Evolutionary conservation across 1,284 basidiomycete genomes (phyloP).

Genomic region (Hemileia vastatrix): DNA sequence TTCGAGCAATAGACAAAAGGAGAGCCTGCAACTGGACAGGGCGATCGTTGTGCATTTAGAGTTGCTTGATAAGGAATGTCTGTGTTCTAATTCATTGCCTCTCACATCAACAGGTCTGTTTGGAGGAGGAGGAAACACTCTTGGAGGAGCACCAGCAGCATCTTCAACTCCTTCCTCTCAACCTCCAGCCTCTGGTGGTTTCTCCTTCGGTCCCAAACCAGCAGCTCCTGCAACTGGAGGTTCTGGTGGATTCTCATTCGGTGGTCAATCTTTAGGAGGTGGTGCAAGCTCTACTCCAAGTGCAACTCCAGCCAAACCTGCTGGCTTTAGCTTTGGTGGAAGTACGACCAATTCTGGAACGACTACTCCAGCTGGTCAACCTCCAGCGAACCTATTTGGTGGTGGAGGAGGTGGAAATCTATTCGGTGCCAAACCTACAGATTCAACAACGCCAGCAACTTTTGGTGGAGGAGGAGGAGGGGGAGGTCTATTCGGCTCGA

Average conservation of each 20-base stretch:
- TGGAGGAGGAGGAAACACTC: not conserved
- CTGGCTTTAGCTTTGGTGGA: constrained; percentile 27
- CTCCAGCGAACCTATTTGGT: not conserved
- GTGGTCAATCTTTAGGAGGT: constrained; percentile 3
- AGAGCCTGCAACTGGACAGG: no score
- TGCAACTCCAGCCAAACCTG: constrained; percentile 23
- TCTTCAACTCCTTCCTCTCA: not conserved
- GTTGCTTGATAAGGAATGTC: no score
- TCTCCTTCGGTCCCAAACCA: constrained; percentile 23
- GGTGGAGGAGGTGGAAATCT: not conserved
- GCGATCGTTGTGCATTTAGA: no score
- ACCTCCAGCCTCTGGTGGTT: constrained; percentile 16
- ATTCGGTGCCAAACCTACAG: constrained; percentile 29
- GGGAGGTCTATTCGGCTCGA: not conserved
- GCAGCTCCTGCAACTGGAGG: no score
- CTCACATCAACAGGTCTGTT: not conserved
- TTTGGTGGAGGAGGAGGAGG: not conserved
- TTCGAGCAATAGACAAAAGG: no score
- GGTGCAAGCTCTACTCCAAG: not conserved
- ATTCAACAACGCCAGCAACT: no score
- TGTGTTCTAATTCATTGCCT: no score
- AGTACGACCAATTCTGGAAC: constrained; percentile 3
- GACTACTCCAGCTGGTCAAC: constrained; percentile 1
- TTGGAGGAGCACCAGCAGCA: constrained; percentile 1
- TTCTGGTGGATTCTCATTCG: constrained; percentile 22